Conservation (phyloP, 768 basidiomycete species). For the Boletales sp. region DNA sequence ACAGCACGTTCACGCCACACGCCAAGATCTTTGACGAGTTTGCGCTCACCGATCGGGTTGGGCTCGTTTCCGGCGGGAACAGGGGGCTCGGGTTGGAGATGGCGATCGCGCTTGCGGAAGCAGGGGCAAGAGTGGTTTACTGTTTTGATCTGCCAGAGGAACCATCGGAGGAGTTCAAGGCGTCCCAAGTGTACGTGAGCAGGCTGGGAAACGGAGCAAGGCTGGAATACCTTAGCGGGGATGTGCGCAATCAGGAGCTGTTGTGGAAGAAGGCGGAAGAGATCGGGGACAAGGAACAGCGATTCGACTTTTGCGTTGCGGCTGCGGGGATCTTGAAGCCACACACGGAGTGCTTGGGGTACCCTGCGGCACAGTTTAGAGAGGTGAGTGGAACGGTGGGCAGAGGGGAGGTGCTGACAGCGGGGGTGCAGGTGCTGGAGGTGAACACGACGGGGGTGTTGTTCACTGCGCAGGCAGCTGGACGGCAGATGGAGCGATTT, state of each 20-base stretch:
- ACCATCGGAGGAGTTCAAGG: slow-evolving; percentile 57
- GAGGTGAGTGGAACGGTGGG: slow-evolving; percentile 38
- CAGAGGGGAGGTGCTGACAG: not conserved
- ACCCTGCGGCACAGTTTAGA: slow-evolving; percentile 60
- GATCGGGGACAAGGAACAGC: slow-evolving; percentile 62
- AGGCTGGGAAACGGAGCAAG: slow-evolving; percentile 41
- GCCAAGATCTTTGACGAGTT: slow-evolving; percentile 62
- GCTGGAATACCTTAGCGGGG: slow-evolving; percentile 59
- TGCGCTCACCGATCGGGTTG: slow-evolving; percentile 53
- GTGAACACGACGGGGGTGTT: slow-evolving; percentile 63
- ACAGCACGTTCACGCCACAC: slow-evolving; percentile 32
- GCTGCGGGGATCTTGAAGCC: slow-evolving; percentile 70
- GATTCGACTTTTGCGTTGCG: slow-evolving; percentile 75
- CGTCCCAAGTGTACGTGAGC: slow-evolving; percentile 49
- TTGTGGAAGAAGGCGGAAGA: slow-evolving; percentile 55
- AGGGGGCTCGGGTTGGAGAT: slow-evolving; percentile 81
- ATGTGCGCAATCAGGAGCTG: slow-evolving; percentile 61
- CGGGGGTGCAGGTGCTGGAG: slow-evolving; percentile 49
- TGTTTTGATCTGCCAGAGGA: slow-evolving; percentile 59
- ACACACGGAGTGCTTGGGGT: slow-evolving; percentile 61
- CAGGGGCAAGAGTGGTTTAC: slow-evolving; percentile 68
- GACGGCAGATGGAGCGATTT: slow-evolving; percentile 51
- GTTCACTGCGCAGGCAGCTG: slow-evolving; percentile 60
- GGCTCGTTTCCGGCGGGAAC: slow-evolving; percentile 61
- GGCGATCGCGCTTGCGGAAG: slow-evolving; percentile 71